Evolutionary conservation across 139 green algal species (phyloP), one percentile per base, ranked within the genome.

Genomic region (Mychonastes homosphaera): DNA sequence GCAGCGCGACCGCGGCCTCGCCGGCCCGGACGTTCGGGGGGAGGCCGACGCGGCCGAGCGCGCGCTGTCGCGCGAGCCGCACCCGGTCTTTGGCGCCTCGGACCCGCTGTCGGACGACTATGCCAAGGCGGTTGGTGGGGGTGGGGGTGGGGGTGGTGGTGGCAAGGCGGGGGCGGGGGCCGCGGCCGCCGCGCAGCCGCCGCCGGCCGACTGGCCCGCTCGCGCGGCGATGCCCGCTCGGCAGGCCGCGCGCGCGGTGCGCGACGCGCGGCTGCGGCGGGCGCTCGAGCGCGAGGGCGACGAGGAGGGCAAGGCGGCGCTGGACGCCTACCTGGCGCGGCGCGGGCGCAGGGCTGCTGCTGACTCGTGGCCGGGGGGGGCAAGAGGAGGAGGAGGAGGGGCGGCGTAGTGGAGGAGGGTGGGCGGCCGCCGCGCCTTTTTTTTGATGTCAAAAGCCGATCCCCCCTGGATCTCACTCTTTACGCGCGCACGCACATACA

Each of bases 51-150:
- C 15, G 45, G 19, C 45, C 15, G 10, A 19, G 21, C 13, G 45
- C 8, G 24, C 9, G 45, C 19, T 9, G 45, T 18, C 45, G 21
- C 15, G 45, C 15, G 12, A 30, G 45, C 15, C 21, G 45, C 45
- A 52, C 45, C 45, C 45, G 12, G 45, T 18, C 15, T 52, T 27
- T 18, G 45, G 45, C 19, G 45, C 9, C 8, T 10, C 8, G 19
- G 45, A 52, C 45, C 45, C 45, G 8, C 21, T 52, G 45, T 29
- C 15, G 9, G 45, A 52, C 45, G 45, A 52, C 45, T 18, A 10
- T 9, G 12, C 15, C 19, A 52, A 52, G 45, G 45, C 45, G 45
- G 12, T 52, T n/a, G n/a, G n/a, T n/a, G n/a, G n/a, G n/a, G n/a
- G n/a, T n/a, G n/a, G n/a, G n/a, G n/a, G n/a, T n/a, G n/a, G n/a